Evolutionary conservation across 768 basidiomycete species (phyloP).

Genomic region (Leccinum barrowsii): DNA sequence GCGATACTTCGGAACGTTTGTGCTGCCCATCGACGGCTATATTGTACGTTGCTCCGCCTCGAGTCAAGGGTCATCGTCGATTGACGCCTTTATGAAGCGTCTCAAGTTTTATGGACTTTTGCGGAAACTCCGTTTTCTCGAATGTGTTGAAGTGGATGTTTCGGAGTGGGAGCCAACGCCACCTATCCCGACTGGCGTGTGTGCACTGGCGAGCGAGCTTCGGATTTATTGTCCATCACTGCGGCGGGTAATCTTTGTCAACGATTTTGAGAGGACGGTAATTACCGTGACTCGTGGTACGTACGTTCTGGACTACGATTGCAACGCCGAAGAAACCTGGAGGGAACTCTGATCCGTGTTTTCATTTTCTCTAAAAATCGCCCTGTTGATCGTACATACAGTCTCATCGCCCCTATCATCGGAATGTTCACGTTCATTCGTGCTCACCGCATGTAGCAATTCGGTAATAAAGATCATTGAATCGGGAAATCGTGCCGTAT

Average conservation of each 20-base stretch:
- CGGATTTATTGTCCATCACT: constrained; percentile 57
- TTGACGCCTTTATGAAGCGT: constrained; percentile 38
- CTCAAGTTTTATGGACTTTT: constrained; percentile 59
- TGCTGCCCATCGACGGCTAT: constrained; percentile 50
- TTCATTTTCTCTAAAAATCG: neutral
- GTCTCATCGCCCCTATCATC: constrained; percentile 1
- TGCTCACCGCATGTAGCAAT: constrained; percentile 18
- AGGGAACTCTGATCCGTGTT: constrained; percentile 29
- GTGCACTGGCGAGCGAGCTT: constrained; percentile 58
- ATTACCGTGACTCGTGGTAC: constrained; percentile 34
- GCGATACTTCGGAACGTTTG: constrained; percentile 61
- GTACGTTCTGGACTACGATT: constrained; percentile 27
- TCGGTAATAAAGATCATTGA: constrained; percentile 2
- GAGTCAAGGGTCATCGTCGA: neutral
- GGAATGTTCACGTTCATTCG: constrained; percentile 9
- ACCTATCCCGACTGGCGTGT: constrained; percentile 46
- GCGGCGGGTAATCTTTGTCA: constrained; percentile 54
- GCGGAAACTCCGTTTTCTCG: constrained; percentile 47
- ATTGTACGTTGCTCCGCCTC: constrained; percentile 23
- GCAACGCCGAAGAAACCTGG: constrained; percentile 27
- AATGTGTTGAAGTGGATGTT: constrained; percentile 60
- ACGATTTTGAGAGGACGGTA: constrained; percentile 57
- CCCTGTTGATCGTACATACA: constrained; percentile 1
- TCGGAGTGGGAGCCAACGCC: constrained; percentile 64
- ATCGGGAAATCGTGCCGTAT: too few relatives aligned